Evolutionary conservation across 768 basidiomycete genomes (phyloP).

Genomic region (Neoboletus magnificus): DNA sequence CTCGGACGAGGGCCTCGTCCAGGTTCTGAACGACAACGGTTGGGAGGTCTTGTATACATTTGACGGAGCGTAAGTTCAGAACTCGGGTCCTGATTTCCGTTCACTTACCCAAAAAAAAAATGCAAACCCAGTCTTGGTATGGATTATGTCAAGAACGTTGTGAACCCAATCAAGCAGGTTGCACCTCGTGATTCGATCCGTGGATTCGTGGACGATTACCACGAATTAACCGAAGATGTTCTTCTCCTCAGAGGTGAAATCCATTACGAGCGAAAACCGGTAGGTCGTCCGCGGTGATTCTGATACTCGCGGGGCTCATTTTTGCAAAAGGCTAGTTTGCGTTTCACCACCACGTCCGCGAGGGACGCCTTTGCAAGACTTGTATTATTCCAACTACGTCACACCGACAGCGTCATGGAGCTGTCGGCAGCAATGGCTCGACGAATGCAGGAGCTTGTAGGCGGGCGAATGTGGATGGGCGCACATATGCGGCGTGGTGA

Average conservation of each 20-base stretch:
- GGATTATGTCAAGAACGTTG: conserved; percentile 43
- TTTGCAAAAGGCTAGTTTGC: conserved; percentile 30
- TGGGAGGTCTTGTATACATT: conserved; percentile 39
- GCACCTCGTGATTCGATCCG: conserved; percentile 35
- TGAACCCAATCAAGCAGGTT: conserved; percentile 36
- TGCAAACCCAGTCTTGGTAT: conserved; percentile 34
- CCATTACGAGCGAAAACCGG: conserved; percentile 40
- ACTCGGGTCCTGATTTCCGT: neutral
- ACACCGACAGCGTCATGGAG: conserved; percentile 25
- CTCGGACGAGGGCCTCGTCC: conserved; percentile 30
- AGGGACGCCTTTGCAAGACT: conserved; percentile 34
- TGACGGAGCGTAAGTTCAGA: conserved; percentile 36
- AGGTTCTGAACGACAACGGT: conserved; percentile 31
- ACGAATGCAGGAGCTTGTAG: conserved; percentile 31
- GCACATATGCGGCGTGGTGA: conserved; percentile 45
- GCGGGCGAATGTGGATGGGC: conserved; percentile 39
- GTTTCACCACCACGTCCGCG: conserved; percentile 30
- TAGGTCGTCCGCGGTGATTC: conserved; percentile 10
- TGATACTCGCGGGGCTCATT: conserved; percentile 5
- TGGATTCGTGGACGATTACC: conserved; percentile 41
- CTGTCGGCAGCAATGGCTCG: conserved; percentile 31
- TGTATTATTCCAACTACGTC: conserved; percentile 31
- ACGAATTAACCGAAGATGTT: conserved; percentile 33
- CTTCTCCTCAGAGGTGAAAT: conserved; percentile 40
- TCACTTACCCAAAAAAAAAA: conserved; percentile 8